Conservation (phyloP, 768 basidiomycete genomes). For the Panaeolus cyanescens region DNA sequence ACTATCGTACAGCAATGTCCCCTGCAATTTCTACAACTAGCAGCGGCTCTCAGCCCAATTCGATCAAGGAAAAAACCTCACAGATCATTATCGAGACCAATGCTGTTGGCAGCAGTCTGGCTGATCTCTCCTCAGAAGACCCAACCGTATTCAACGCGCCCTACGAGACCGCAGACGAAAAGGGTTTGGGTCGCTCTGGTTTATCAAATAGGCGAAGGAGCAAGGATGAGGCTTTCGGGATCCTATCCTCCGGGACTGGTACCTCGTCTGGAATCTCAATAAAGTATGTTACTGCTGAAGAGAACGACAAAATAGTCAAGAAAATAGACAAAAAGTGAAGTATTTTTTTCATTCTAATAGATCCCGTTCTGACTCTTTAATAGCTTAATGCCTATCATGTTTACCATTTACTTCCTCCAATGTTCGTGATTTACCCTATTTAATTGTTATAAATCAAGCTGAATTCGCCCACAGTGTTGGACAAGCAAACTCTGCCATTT, state of each 20-base stretch:
- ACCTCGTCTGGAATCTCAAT: background rate
- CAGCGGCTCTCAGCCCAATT: background rate
- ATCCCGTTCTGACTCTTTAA: background rate
- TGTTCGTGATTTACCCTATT: constrained; percentile 15
- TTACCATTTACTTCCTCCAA: constrained; percentile 31
- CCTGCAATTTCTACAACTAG: background rate
- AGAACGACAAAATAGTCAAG: constrained; percentile 22
- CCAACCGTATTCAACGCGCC: background rate
- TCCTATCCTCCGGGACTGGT: constrained; percentile 7
- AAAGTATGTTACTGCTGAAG: constrained; percentile 21
- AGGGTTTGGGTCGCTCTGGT: background rate
- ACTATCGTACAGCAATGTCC: background rate
- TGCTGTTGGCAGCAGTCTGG: background rate
- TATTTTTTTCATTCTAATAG: background rate
- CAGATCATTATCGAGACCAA: background rate
- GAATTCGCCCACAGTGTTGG: constrained; percentile 23
- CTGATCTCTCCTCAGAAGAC: background rate
- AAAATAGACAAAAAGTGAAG: constrained; percentile 31
- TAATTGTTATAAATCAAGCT: background rate
- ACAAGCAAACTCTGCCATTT: constrained; percentile 34
- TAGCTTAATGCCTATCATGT: constrained; percentile 33
- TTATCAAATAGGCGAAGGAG: background rate
- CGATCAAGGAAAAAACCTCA: background rate
- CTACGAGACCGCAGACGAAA: background rate
- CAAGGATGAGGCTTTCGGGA: constrained; percentile 17